Evolutionary conservation across 768 basidiomycete genomes (phyloP), one percentile per base, ranked within the genome.

Genomic region (Pleurotus citrinopileatus): DNA sequence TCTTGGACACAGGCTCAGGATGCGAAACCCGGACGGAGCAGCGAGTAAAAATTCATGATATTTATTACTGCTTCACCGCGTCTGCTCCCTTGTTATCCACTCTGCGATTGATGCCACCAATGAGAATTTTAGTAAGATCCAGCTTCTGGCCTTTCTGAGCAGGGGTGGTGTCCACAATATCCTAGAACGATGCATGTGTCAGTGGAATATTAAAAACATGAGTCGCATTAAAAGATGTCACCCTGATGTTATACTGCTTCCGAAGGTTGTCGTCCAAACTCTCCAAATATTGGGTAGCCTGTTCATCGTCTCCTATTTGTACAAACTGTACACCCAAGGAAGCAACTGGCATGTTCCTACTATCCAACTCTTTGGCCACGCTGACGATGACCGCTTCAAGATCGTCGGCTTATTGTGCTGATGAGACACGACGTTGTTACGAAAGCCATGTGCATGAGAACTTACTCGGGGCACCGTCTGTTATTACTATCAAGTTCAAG

Each of bases 151-250:
- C 75, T 2, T 65, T 62, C 54, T 74, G 81, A 6, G 75, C 51
- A 5, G 51, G 75, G 1, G 82, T 83, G 1, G 83, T 86, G 61
- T 87, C 86, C 1, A 88, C 83, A 26, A 87, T 88, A 63, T 88
- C 85, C 73, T 83, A 48, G 25, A 44, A 4, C 10, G 42, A 38
- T 52, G 3, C 36, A 55, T 23, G 7, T 15, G n/a, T 55, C 13
- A 50, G 38, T 10, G 26, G 3, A 29, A 34, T 38, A 19, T 19
- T 37, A 19, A 37, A 46, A 13, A 36, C 6, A 27, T 28, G 17
- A 23, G 43, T 26, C 7, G 28, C 26, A 12, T 45, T 25, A 22
- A 34, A 23, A 2, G 57, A 46, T 56, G 25, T 29, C 34, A 80
- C 77, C 37, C 81, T 69, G 15, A 81, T 67, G n/a, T 67, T 61